Conservation (phyloP, 805 yeast species). For the Myxozyma monticola region DNA sequence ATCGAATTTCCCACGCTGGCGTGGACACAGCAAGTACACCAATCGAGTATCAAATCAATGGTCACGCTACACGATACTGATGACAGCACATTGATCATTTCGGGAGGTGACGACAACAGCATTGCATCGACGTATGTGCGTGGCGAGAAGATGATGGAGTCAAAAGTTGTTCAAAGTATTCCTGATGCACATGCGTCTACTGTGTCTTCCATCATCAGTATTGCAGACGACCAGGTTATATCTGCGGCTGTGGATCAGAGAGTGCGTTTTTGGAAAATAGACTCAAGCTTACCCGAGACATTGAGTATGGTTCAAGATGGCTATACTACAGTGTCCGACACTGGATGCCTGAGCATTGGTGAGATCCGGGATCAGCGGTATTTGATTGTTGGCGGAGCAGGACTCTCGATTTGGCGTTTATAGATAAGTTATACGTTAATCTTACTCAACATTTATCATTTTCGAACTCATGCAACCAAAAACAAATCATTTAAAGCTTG, state of each 20-base stretch:
- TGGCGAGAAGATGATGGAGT: constrained; percentile 30
- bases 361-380: constrained; percentile 37
- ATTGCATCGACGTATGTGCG: constrained; percentile 46
- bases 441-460: not conserved
- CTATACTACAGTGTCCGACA: constrained; percentile 87
- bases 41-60: constrained; percentile 78
- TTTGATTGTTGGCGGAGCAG: constrained; percentile 75
- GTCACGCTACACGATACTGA: constrained; percentile 35
- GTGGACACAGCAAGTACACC: constrained; percentile 60
- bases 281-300: constrained; percentile 35
- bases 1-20: constrained; percentile 12
- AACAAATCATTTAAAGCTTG: too few species aligned
- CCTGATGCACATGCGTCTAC: constrained; percentile 81
- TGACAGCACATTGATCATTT: constrained; percentile 43
- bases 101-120: constrained; percentile 96
- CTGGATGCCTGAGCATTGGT: constrained; percentile 65
- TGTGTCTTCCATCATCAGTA: constrained; percentile 60
- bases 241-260: constrained; percentile 85
- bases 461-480: not conserved
- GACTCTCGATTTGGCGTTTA: constrained; percentile 49
- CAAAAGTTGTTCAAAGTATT: constrained; percentile 35
- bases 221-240: constrained; percentile 39
- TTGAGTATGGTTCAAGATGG: constrained; percentile 42
- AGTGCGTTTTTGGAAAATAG: constrained; percentile 65
- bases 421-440: not conserved